These are phyloP conservation scores for Apiospora arundinis DNA, from an alignment of 2,329 filamentous ascomycete genomes.

Conservation along the genomic window DNA sequence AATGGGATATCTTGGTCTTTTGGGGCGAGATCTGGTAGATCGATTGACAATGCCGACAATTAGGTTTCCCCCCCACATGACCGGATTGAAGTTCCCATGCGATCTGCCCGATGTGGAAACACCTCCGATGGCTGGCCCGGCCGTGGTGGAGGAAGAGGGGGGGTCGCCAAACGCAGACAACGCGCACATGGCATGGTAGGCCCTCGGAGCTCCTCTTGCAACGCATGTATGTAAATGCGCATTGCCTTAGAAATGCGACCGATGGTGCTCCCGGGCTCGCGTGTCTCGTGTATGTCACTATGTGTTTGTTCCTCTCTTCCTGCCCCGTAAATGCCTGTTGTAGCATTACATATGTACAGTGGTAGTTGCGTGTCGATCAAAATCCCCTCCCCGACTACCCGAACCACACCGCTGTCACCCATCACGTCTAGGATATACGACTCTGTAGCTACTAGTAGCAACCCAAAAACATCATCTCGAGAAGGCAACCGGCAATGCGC, in stretches of 20 bases:
- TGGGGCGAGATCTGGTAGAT: constrained; percentile 1
- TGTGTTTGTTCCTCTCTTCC: not conserved
- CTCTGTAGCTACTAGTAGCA: not conserved
- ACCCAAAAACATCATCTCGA: not conserved
- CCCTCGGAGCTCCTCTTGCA: not conserved
- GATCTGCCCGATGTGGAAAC: constrained; percentile 14
- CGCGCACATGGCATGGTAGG: not conserved
- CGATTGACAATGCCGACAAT: not conserved
- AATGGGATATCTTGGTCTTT: not conserved
- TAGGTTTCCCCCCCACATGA: not conserved
- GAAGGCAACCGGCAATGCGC: not conserved
- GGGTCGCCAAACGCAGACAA: too few species aligned
- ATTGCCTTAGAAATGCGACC: too few species aligned
- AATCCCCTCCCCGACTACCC: not conserved
- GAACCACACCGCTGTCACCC: not conserved
- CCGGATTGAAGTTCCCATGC: constrained; percentile 5
- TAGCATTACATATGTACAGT: constrained; percentile 5
- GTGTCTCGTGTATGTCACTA: not conserved
- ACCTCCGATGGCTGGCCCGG: constrained; percentile 10
- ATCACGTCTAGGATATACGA: not conserved
- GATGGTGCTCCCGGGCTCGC: too few species aligned
- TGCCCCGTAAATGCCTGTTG: not conserved
- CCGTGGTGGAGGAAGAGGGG: not conserved
- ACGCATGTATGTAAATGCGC: not conserved
- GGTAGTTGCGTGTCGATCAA: not conserved